Conservation (phyloP, 768 basidiomycete species). For the Cyathus striatus region DNA sequence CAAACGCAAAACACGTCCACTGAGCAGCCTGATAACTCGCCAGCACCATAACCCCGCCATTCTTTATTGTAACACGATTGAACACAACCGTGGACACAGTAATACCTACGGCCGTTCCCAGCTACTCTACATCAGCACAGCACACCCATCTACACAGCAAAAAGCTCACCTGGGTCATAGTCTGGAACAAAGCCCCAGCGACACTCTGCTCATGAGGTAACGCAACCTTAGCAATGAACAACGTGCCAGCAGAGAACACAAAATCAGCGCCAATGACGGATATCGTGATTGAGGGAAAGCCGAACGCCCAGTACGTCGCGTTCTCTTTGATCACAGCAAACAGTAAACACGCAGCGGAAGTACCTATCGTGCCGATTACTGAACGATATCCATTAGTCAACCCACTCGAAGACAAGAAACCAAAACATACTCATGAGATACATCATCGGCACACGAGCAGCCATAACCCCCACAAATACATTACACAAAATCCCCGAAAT, state of each 20-base stretch:
- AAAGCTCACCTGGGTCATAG: constrained; percentile 59
- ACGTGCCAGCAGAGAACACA: constrained; percentile 65
- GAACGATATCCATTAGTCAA: not conserved
- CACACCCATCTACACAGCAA: not conserved
- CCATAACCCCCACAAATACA: constrained; percentile 54
- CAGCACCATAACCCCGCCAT: constrained; percentile 29
- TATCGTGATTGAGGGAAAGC: constrained; percentile 62
- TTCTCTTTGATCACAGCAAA: constrained; percentile 62
- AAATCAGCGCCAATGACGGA: constrained; percentile 77
- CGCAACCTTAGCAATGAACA: constrained; percentile 69
- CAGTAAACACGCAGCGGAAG: constrained; percentile 46
- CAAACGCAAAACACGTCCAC: constrained; percentile 63
- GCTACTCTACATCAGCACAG: constrained; percentile 23
- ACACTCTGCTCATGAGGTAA: constrained; percentile 70
- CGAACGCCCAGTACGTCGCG: constrained; percentile 67
- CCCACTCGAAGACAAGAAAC: not conserved
- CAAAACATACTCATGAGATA: constrained; percentile 48
- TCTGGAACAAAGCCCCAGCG: constrained; percentile 73
- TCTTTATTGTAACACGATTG: constrained; percentile 39
- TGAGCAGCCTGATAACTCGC: constrained; percentile 56
- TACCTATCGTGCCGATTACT: constrained; percentile 38
- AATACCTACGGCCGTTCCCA: constrained; percentile 67
- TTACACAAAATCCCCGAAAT: constrained; percentile 63
- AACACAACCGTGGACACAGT: constrained; percentile 71
- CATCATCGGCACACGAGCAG: constrained; percentile 49